Base-by-base conservation (phyloP, 441 rosid genomes). In the Populus hybrid region DNA sequence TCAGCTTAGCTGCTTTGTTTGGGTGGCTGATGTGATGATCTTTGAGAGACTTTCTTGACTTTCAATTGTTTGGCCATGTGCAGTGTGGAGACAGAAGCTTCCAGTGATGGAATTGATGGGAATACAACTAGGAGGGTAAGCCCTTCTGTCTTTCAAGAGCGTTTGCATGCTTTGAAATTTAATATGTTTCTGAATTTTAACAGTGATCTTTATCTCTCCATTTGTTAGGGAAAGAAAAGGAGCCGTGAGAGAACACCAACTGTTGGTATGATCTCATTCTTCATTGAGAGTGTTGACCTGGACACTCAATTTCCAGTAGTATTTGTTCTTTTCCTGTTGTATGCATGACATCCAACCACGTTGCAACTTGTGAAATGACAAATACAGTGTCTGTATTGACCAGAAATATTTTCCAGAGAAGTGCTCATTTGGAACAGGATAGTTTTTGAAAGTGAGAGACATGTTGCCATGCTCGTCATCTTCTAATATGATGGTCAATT, bases 71-170 rank as follows among this genome's bases (percentile, higher is more conserved):
- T 42, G 50, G 50, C 50, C 50, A 1, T 11, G 50, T 42, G 50
- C 50, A 42, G 50, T 83, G 83, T 78, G 3, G 87, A 90, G 70
- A 86, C 87, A 23, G 94, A 88, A 74, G 93, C 84, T 73, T 87
- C 93, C 5, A 85, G 85, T 78, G 92, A 90, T 77, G 92, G 88
- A 73, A 91, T 92, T 78, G 90, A 92, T 21, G 93, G 88, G 76
- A 90, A 86, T 81, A 84, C 93, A 2, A 74, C 87, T 34, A 85
- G 85, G 93, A 85, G 85, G 93, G 97, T 93, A 76, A 85, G 84
- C 35, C 50, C 73, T 72, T 50, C 4, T 71, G 18, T 70, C 61
- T 10, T 67, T 78, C 5, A 34, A n/a, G 20, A 61, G 2, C 36
- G 8, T 46, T 68, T 75, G 66, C 64, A 69, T 34, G 16, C 75